phyloP scores from a whole-genome alignment of 73 alveolate genomes.

The Tetrahymena malaccensis region DNA sequence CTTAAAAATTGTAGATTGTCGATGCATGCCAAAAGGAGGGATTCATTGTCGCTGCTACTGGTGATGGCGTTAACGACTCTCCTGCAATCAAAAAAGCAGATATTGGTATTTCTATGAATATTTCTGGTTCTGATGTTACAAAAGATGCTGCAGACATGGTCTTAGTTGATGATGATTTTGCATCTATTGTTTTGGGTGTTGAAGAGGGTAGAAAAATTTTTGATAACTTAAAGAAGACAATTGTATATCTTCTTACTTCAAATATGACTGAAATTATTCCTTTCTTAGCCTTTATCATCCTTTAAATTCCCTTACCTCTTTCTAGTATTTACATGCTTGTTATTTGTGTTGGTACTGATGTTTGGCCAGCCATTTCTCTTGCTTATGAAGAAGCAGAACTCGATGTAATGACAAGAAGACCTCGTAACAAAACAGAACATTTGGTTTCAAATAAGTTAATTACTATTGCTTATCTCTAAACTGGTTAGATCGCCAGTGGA shows the following conservation, averaged over 20 bases:
- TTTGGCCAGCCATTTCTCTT: slow-evolving; percentile 81
- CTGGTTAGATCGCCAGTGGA: slow-evolving; percentile 59
- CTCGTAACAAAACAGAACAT: slow-evolving; percentile 85
- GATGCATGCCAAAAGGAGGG: slow-evolving; percentile 84
- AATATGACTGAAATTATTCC: slow-evolving; percentile 85
- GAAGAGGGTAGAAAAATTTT: slow-evolving; percentile 95
- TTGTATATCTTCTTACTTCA: slow-evolving; percentile 67
- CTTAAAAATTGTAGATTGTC: slow-evolving; percentile 81
- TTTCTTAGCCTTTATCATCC: slow-evolving; percentile 57
- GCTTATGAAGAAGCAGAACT: slow-evolving; percentile 90
- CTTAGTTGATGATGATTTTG: slow-evolving; percentile 93
- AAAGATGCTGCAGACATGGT: slow-evolving; percentile 99
- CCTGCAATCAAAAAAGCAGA: slow-evolving; percentile 92
- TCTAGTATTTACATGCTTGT: slow-evolving; percentile 70
- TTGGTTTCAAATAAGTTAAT: slow-evolving; percentile 68
- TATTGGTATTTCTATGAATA: slow-evolving; percentile 90
- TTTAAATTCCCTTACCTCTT: slow-evolving; percentile 78
- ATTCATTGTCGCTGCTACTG: slow-evolving; percentile 86
- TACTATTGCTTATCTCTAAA: slow-evolving; percentile 60
- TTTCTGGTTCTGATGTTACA: slow-evolving; percentile 98
- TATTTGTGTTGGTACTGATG: slow-evolving; percentile 87
- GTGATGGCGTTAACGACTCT: slow-evolving; percentile 91
- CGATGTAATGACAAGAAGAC: slow-evolving; percentile 84
- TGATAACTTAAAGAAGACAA: slow-evolving; percentile 79
- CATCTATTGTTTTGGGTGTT: slow-evolving; percentile 93